These are phyloP conservation scores for Mycena galericulata DNA, from an alignment of 768 basidiomycete genomes.

Conservation along the genomic window DNA sequence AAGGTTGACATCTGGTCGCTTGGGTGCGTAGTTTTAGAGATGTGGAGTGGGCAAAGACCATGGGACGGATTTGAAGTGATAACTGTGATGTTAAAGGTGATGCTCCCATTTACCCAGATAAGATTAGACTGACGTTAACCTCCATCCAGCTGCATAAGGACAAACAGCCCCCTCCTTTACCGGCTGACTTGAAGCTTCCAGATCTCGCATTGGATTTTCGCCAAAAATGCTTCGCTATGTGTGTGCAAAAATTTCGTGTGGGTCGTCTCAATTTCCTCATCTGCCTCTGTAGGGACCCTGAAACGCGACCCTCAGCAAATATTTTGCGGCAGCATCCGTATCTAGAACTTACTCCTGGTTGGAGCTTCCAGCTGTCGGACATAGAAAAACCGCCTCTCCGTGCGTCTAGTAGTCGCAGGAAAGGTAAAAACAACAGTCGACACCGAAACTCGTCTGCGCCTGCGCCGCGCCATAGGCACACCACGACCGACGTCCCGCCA, in stretches of 20 bases:
- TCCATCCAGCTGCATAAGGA: slow-evolving; percentile 70
- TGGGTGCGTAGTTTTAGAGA: slow-evolving; percentile 93
- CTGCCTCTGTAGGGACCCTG: slow-evolving; percentile 65
- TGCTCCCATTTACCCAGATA: slow-evolving; percentile 26
- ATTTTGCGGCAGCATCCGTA: slow-evolving; percentile 76
- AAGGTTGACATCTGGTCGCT: slow-evolving; percentile 94
- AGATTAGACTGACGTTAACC: not conserved
- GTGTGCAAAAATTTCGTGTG: slow-evolving; percentile 53
- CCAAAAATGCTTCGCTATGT: slow-evolving; percentile 81
- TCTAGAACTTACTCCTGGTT: slow-evolving; percentile 64
- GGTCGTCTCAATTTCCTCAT: slow-evolving; percentile 4
- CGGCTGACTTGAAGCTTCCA: slow-evolving; percentile 72
- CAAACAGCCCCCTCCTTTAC: slow-evolving; percentile 80
- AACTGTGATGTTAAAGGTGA: slow-evolving; percentile 86
- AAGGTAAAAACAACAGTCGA: slow-evolving; percentile 2
- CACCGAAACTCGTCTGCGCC: slow-evolving; percentile 35
- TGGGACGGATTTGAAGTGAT: slow-evolving; percentile 82
- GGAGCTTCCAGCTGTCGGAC: slow-evolving; percentile 51
- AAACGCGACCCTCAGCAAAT: slow-evolving; percentile 73
- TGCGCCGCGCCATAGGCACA: slow-evolving; percentile 28
- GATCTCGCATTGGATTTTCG: slow-evolving; percentile 78
- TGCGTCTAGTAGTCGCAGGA: not conserved
- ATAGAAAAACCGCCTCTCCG: slow-evolving; percentile 29
- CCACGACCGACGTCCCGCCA: slow-evolving; percentile 21
- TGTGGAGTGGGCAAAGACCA: slow-evolving; percentile 94